Evolutionary conservation across 176 grass and related monocot species (phyloP).

Genomic region (Zoysia pacifica): DNA sequence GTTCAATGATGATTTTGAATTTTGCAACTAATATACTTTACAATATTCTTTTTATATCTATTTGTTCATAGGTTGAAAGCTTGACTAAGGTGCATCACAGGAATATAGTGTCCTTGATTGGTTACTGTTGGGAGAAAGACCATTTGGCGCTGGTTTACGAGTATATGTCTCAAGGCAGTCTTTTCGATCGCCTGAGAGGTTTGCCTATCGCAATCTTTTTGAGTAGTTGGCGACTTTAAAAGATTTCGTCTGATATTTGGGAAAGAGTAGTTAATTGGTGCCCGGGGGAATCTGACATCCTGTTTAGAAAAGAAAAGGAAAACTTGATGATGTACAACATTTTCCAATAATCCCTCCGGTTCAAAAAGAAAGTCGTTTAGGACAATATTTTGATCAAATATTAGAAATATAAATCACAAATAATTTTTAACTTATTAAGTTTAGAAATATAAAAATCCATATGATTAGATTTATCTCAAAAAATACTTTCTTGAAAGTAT

Average conservation of each 20-base stretch:
- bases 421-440: no score
- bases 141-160: conserved; percentile 42
- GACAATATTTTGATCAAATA: no score
- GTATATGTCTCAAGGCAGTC: conserved; percentile 23
- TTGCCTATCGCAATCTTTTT: background rate
- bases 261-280: background rate
- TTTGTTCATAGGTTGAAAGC: conserved; percentile 12
- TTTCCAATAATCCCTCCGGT: no score
- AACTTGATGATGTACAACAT: no score
- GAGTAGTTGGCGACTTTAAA: no score
- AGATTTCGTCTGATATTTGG: background rate
- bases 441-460: no score
- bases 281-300: no score
- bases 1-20: background rate
- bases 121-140: conserved; percentile 35
- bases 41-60: background rate
- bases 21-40: background rate
- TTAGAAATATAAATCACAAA: no score
- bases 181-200: conserved; percentile 36
- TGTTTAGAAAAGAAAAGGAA: no score
- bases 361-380: no score
- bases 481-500: no score
- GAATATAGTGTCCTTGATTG: conserved; percentile 39
- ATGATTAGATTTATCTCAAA: no score
- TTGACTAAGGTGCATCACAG: conserved; percentile 39